Base-by-base conservation (phyloP, 2,329 filamentous ascomycete species). In the Clonostachys solani region DNA sequence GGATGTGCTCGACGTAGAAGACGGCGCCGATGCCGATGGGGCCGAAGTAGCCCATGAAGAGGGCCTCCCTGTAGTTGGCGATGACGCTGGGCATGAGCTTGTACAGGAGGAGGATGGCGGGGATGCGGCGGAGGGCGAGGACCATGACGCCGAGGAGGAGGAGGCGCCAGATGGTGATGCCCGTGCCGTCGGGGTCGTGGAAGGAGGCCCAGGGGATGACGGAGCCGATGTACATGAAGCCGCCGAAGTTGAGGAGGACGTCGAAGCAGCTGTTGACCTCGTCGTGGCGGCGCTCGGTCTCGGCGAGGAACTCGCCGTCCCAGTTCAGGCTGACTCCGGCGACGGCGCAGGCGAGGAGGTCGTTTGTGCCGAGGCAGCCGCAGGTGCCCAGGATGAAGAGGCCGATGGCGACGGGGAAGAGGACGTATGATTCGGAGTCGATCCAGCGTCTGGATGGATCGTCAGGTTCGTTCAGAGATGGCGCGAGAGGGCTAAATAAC, bases 11-110 rank as follows among this genome's bases (percentile, higher is more conserved):
- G 12, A 91, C 74, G 61, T 92, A 91, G 62, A 90, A 91, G 18
- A 89, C 77, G 1, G 87, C 87, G 18, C 83, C 85, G 12, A 89
- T 86, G 3, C 87, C 87, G 13, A 47, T 47, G 0, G 87, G 87
- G 0, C 87, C 87, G 54, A 92, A 91, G 49, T 82, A 81, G 0
- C 80, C 80, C 76, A 83, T 78, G 49, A 83, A 83, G 0, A 83
- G 55, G 1, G 78, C 80, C 48, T 83, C 79, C 53, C 75, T 77
- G 68, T 73, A 81, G 54, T 71, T 63, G n/a, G 70, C 69, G 47
- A 74, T 70, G 0, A 74, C 68, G 2, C 63, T 62, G 0, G 78
- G 77, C 73, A 83, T 78, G 9, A 78, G 61, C 52, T 75, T 78
- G 59, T 82, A 83, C 1, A 69, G 64, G 12, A 75, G 43, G 44